A percentile compares a stretch with the other conserved stretches of the same genome.
Evolutionary conservation across 371 early-diverging fungal genomes (phyloP).

Genomic region (Actinomortierella ambigua): DNA sequence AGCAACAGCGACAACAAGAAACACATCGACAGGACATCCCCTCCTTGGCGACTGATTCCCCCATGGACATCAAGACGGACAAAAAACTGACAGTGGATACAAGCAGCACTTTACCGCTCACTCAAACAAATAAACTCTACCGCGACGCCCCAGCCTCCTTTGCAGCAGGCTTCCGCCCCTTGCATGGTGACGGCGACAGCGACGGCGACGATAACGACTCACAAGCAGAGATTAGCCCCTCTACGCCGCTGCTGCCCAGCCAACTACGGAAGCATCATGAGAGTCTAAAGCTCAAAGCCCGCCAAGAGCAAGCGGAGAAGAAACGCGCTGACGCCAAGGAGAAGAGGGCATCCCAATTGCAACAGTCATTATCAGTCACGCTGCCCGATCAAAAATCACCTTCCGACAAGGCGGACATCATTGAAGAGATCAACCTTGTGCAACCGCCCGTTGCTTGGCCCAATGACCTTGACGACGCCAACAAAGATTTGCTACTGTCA

Average conservation of each 20-base stretch:
- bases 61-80: no score
- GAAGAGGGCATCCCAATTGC: not conserved
- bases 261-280: constrained; percentile 38
- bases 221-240: not conserved
- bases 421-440: not conserved
- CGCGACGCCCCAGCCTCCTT: not conserved
- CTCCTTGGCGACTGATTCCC: not conserved
- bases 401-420: not conserved
- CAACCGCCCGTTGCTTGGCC: not conserved
- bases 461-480: constrained; percentile 6
- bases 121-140: not conserved
- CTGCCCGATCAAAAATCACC: no score
- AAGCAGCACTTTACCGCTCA: not conserved
- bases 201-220: not conserved
- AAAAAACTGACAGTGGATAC: no score
- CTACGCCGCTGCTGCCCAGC: constrained; percentile 27
- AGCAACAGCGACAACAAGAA: no score
- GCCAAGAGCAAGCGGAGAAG: constrained; percentile 4
- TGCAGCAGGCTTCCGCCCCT: constrained; percentile 1
- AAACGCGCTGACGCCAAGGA: not conserved
- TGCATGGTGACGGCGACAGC: not conserved
- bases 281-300: constrained; percentile 10
- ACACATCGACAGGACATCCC: no score
- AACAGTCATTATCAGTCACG: no score
- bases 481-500: not conserved